phyloP scores from a whole-genome alignment of 352 stramenopile species.

The Phytopythium mirpurense region DNA sequence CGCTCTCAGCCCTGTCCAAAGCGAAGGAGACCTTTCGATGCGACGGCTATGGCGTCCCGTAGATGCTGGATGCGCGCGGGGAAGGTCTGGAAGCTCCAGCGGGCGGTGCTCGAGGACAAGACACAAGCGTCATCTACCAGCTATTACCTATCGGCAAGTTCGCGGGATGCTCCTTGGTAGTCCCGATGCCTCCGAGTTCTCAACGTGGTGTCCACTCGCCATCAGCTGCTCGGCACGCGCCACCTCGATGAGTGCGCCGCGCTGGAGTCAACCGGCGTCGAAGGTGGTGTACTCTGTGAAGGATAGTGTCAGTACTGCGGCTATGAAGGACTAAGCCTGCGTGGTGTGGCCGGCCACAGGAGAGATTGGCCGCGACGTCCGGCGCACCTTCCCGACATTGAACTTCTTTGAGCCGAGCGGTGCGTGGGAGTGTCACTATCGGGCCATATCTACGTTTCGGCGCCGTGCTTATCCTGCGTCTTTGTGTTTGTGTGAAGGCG shows the following conservation, averaged over 20 bases:
- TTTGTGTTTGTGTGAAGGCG: conserved; percentile 24
- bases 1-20: no score
- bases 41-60: not conserved
- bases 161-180: not conserved
- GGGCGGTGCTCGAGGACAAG: not conserved
- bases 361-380: conserved; percentile 71
- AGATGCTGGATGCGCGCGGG: conserved; percentile 38
- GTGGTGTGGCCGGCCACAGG: no score
- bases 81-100: conserved; percentile 12
- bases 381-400: conserved; percentile 60
- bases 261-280: conserved; percentile 47
- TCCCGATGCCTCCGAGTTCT: not conserved
- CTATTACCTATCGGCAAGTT: conserved; percentile 4
- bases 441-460: no score
- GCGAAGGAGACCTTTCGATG: no score
- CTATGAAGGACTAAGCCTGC: no score
- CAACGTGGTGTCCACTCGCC: not conserved
- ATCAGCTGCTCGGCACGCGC: conserved; percentile 36
- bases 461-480: no score
- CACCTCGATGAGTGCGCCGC: conserved; percentile 25
- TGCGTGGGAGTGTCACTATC: no score
- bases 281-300: conserved; percentile 26
- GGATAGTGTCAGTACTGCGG: not conserved
- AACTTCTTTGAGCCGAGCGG: conserved; percentile 40
- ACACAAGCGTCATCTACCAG: not conserved